Evolutionary conservation across 805 yeast genomes (phyloP), one percentile per base, ranked within the genome.

Genomic region (Monosporozyma servazzii): DNA sequence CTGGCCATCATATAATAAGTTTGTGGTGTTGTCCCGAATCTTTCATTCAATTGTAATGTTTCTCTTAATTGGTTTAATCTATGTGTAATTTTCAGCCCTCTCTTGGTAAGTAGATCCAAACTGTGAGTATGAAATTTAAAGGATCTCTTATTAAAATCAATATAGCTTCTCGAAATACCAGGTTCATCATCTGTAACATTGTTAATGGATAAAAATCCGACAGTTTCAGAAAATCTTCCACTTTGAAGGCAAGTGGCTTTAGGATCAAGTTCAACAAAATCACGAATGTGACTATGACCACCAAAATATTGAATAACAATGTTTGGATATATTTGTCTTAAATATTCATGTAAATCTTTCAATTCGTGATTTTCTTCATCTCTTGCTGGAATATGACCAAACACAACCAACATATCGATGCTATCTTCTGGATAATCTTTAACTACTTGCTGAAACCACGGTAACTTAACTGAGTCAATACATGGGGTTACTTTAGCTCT

Each of bases 201-300:
- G 53, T 75, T 71, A 21, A 88, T 69, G 25, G 95, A 80, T 11
- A 85, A 67, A 76, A 89, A 91, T 0, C 98, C 98, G n/a, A 86
- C 77, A 0, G 98, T 91, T 64, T 91, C 98, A 62, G 95, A 80
- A 64, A 86, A 91, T 48, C 96, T 73, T 0, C 98, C 98, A 63
- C 96, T 86, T 69, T 91, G 96, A n/a, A 91, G 67, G 0, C 84
- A 96, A 0, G 86, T 80, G 23, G 90, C 77, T 47, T 69, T 71
- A 1, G 72, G 69, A 61, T 91, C 98, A 48, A 82, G 72, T 3
- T 79, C 71, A 7, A 79, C 76, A 66, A 84, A 91, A 66, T 91
- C 98, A 54, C 98, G 74, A 15, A 91, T 81, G 64, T 91, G 98
- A 29, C 95, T 82, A 68, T 91, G 98, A 1, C 97, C 98, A 1